A percentile compares a stretch with the other conserved stretches of the same genome.
phyloP scores from a whole-genome alignment of 768 basidiomycete species.

The Suillus variegatus region DNA sequence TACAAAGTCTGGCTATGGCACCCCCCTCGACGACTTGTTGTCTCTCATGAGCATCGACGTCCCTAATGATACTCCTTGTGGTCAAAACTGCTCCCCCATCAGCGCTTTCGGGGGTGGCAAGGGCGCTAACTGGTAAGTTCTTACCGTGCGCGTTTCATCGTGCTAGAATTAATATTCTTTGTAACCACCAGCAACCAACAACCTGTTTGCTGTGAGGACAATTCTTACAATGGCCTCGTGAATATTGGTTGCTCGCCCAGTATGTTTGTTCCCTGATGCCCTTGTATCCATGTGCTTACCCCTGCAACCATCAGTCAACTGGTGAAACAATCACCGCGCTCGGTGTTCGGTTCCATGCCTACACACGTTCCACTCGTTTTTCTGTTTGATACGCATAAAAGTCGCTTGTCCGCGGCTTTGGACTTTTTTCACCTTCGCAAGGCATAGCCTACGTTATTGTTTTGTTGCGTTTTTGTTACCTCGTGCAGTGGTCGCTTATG shows the following conservation, averaged over 20 bases:
- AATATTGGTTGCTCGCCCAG: constrained; percentile 42
- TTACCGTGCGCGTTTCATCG: background rate
- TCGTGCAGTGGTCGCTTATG: constrained; percentile 1
- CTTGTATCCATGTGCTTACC: background rate
- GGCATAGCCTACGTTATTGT: constrained; percentile 10
- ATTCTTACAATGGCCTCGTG: constrained; percentile 37
- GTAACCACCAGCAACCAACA: constrained; percentile 28
- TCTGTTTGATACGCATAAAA: constrained; percentile 10
- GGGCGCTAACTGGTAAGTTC: constrained; percentile 20
- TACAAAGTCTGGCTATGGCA: background rate
- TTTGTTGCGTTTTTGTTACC: constrained; percentile 6
- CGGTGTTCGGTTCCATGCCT: background rate
- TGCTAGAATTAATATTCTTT: background rate
- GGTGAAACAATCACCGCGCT: constrained; percentile 12
- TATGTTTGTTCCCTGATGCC: constrained; percentile 14
- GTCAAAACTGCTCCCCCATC: constrained; percentile 36
- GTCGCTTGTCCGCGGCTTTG: constrained; percentile 7
- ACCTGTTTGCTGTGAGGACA: constrained; percentile 43
- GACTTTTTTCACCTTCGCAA: constrained; percentile 1
- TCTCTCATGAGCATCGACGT: background rate
- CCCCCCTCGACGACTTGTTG: background rate
- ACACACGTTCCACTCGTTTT: constrained; percentile 21
- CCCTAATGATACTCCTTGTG: constrained; percentile 10
- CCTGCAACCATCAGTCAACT: constrained; percentile 15
- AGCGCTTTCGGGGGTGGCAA: constrained; percentile 24